phyloP scores from a whole-genome alignment of 192 early-diverging fungal species.

The Dissophora ornata region DNA sequence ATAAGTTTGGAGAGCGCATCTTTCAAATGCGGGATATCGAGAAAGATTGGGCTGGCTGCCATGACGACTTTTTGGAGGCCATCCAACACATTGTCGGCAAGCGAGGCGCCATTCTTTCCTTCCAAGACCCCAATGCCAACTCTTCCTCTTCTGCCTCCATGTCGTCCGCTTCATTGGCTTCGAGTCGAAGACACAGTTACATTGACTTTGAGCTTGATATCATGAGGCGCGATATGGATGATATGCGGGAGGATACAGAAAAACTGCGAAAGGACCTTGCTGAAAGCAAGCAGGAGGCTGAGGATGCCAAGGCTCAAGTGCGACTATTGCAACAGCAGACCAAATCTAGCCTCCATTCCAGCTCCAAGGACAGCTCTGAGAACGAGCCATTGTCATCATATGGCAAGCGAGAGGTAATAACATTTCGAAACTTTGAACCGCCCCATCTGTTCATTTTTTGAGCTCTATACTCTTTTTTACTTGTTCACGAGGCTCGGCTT shows the following conservation, averaged over 20 bases:
- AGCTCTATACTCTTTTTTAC: too few species aligned
- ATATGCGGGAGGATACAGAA: conserved; percentile 33
- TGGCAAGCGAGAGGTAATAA: conserved; percentile 45
- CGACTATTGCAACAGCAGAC: conserved; percentile 19
- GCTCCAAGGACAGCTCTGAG: conserved; percentile 24
- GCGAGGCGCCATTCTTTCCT: conserved; percentile 23
- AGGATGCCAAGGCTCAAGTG: conserved; percentile 31
- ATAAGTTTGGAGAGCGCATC: conserved; percentile 57
- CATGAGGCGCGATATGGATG: conserved; percentile 35
- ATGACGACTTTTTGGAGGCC: conserved; percentile 50
- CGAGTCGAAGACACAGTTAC: conserved; percentile 47
- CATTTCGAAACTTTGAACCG: neutral
- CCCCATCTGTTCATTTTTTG: neutral
- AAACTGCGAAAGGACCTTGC: conserved; percentile 23
- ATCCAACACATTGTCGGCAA: conserved; percentile 58
- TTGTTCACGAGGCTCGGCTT: too few species aligned
- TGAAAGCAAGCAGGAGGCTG: conserved; percentile 14
- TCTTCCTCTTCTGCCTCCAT: conserved; percentile 30
- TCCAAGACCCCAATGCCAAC: conserved; percentile 18
- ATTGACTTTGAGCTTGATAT: conserved; percentile 47
- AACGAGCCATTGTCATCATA: conserved; percentile 23
- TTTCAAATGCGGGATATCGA: conserved; percentile 44
- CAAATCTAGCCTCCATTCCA: conserved; percentile 9
- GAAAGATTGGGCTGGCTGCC: conserved; percentile 51
- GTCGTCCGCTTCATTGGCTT: conserved; percentile 20